Percentiles rank a stretch among this genome's conserved stretches.
Evolutionary conservation across 805 yeast species (phyloP).

Genomic region (Spathaspora passalidarum): DNA sequence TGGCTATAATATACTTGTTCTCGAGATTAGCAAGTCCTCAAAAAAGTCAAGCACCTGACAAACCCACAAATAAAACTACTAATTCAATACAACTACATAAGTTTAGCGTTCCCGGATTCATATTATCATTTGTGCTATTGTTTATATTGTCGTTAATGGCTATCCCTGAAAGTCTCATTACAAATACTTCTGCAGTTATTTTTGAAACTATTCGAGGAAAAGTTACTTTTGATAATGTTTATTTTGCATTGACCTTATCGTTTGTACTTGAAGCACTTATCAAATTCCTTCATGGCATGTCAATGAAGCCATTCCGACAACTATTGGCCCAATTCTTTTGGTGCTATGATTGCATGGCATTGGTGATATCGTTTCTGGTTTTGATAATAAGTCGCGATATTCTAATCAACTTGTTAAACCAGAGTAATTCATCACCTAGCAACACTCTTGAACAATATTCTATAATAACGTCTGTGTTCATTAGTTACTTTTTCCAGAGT

Average conservation of each 20-base stretch:
- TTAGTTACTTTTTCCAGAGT: not conserved
- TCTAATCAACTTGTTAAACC: constrained; percentile 15
- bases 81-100: no score
- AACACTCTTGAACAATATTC: not conserved
- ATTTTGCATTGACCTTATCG: constrained; percentile 13
- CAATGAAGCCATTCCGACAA: constrained; percentile 7
- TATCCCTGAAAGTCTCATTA: constrained; percentile 14
- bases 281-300: constrained; percentile 8
- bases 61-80: not conserved
- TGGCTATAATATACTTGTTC: constrained; percentile 10
- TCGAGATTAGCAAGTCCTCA: constrained; percentile 1
- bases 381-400: constrained; percentile 19
- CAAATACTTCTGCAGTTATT: constrained; percentile 20
- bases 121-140: constrained; percentile 1
- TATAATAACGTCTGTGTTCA: constrained; percentile 2
- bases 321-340: constrained; percentile 19
- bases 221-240: constrained; percentile 26
- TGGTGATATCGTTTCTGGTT: constrained; percentile 10
- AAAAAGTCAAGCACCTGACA: not conserved
- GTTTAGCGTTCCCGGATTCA: not conserved
- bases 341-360: constrained; percentile 19
- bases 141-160: not conserved
- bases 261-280: constrained; percentile 11
- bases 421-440: not conserved
- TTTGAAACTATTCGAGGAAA: constrained; percentile 3